Base-by-base conservation (phyloP, 2,329 filamentous ascomycete genomes). In the Calcarisporium arbuscula region DNA sequence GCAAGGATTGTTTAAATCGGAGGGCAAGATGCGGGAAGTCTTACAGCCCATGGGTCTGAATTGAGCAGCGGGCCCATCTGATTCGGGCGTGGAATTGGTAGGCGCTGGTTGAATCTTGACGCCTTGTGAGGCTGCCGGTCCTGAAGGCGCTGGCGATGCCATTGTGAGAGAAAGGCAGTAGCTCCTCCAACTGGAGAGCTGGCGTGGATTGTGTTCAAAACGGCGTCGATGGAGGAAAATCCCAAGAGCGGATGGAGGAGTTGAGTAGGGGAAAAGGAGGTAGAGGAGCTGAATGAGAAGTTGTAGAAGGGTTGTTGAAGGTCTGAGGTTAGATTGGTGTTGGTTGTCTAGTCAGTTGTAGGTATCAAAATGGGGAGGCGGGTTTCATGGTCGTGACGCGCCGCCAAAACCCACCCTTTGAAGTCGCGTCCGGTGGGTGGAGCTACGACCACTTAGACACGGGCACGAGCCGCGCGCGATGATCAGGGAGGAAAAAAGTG, bases 11-110 rank as follows among this genome's bases (percentile, higher is more conserved):
- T n/a, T n/a, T n/a, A n/a, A n/a, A n/a, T n/a, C n/a, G 22, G 18
- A 19, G 23, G 32, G 32, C 32, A 17, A 38, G 39, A 27, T 32
- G 32, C 35, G 35, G 45, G 29, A 38, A 32, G 37, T 65, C 78
- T 57, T 76, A 84, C 80, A 70, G 62, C 78, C 78, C 77, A 85
- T 82, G 27, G 69, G 65, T 51, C 72, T 76, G 56, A 74, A 56
- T 53, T 76, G 72, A 39, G 80, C 61, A 42, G 74, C 77, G 45
- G 56, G 51, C 31, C 69, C 66, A 34, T 66, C 66, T 23, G 44
- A 34, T 25, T 57, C 52, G 35, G 43, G 53, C 17, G 47, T 34
- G 36, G 47, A 45, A 42, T 45, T 51, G 53, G 53, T 54, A 30
- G 34, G 41, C 40, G 57, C 51, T 42, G 27, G 34, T 17, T 32